These are phyloP conservation scores for Chlorella ohadii DNA, from an alignment of 139 green algal genomes.

Conservation along the genomic window DNA sequence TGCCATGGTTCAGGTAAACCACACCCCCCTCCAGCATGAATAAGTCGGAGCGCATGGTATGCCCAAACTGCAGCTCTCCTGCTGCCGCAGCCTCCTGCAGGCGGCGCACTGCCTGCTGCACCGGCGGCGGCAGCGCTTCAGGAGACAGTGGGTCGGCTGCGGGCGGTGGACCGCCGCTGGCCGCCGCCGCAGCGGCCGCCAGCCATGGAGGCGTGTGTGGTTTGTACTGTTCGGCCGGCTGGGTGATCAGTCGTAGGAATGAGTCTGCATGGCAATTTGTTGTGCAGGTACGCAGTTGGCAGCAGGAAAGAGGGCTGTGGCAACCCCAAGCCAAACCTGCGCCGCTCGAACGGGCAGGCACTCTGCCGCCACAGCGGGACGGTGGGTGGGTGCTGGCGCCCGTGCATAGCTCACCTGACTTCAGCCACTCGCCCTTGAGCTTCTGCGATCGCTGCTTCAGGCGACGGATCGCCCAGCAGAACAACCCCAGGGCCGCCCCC, in stretches of 20 bases:
- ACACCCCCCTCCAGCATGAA: conserved; percentile 53
- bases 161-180: not conserved
- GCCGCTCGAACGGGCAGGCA: too few species aligned
- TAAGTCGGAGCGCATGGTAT: conserved; percentile 32
- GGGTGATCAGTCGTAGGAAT: not conserved
- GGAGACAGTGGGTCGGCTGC: not conserved
- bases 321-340: too few species aligned
- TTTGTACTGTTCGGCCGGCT: not conserved
- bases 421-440: too few species aligned
- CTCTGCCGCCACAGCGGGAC: too few species aligned
- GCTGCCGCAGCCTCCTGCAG: not conserved
- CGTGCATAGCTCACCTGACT: too few species aligned
- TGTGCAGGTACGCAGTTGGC: not conserved
- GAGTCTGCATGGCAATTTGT: not conserved
- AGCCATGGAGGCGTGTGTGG: conserved; percentile 21
- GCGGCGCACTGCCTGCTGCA: not conserved
- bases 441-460: too few species aligned
- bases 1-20: conserved; percentile 71
- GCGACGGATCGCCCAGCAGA: too few species aligned
- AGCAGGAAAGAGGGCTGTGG: not conserved
- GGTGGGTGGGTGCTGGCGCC: too few species aligned
- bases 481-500: too few species aligned
- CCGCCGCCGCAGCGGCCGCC: not conserved
- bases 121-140: not conserved
- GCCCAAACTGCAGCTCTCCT: not conserved